phyloP scores from a whole-genome alignment of 2,329 filamentous ascomycete species.

The Eutypella sp. region DNA sequence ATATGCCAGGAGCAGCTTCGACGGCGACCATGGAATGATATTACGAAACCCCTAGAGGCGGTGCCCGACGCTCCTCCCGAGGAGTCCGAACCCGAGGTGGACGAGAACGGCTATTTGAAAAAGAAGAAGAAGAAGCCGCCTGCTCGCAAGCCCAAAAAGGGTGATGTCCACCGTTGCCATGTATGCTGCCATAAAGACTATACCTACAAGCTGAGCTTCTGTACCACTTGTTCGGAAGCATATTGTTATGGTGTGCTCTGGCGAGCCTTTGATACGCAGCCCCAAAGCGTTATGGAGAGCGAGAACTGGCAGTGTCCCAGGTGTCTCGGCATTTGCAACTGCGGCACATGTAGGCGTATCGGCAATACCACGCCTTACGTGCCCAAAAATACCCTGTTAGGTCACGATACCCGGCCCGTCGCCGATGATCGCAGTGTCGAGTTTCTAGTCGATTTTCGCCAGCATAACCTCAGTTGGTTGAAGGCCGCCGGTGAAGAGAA shows the following conservation, averaged over 20 bases:
- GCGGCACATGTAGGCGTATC: constrained; percentile 66
- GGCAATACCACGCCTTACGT: constrained; percentile 71
- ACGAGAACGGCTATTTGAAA: constrained; percentile 60
- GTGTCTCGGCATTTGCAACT: constrained; percentile 83
- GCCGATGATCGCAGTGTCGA: constrained; percentile 91
- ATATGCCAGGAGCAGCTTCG: constrained; percentile 90
- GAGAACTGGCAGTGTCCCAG: constrained; percentile 84
- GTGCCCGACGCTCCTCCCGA: constrained; percentile 18
- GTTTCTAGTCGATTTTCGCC: constrained; percentile 81
- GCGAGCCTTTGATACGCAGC: constrained; percentile 85
- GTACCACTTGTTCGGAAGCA: constrained; percentile 67
- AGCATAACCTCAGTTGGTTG: constrained; percentile 84
- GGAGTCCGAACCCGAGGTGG: constrained; percentile 38
- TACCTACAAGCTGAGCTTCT: constrained; percentile 79
- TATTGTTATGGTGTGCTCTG: constrained; percentile 96
- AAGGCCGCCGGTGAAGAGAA: constrained; percentile 54
- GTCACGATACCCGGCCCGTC: constrained; percentile 84
- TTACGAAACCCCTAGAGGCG: constrained; percentile 53
- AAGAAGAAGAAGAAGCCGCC: constrained; percentile 61
- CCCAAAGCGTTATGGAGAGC: constrained; percentile 74
- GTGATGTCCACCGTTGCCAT: constrained; percentile 63
- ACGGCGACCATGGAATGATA: constrained; percentile 75
- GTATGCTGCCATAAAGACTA: constrained; percentile 78
- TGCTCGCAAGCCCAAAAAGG: constrained; percentile 48
- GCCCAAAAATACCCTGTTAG: constrained; percentile 81